Conservation (phyloP, 169 alveolate genomes). For the Ichthyophthirius multifiliis region DNA sequence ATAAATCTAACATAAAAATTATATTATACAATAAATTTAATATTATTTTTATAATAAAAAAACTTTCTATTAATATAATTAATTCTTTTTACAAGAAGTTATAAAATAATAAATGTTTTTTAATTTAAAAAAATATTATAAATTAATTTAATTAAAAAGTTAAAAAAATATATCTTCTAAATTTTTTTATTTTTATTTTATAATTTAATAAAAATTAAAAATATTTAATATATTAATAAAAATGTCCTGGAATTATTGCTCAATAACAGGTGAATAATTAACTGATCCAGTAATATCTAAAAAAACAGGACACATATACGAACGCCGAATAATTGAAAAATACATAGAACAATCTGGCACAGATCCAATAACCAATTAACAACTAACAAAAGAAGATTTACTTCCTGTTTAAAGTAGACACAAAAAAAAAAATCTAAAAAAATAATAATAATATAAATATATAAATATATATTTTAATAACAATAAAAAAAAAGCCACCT, state of each 20-base stretch:
- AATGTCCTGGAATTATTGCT: slow-evolving; percentile 66
- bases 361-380: slow-evolving; percentile 62
- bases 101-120: too few species aligned
- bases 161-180: too few species aligned
- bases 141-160: too few species aligned
- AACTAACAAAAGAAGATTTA: slow-evolving; percentile 41
- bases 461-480: not conserved
- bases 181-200: too few species aligned
- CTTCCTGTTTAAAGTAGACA: slow-evolving; percentile 21
- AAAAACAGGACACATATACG: slow-evolving; percentile 67
- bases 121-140: too few species aligned
- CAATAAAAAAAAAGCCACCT: not conserved
- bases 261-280: slow-evolving; percentile 55
- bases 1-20: too few species aligned
- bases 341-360: slow-evolving; percentile 53
- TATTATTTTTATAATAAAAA: too few species aligned
- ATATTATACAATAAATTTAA: too few species aligned
- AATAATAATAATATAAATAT: not conserved
- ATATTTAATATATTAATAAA: slow-evolving; percentile 16
- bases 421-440: not conserved
- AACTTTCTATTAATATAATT: too few species aligned
- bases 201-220: too few species aligned
- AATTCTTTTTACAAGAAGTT: too few species aligned
- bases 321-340: slow-evolving; percentile 48
- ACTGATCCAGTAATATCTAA: slow-evolving; percentile 55